Conservation (phyloP, 805 yeast species). For the Lipomyces lipofer region DNA sequence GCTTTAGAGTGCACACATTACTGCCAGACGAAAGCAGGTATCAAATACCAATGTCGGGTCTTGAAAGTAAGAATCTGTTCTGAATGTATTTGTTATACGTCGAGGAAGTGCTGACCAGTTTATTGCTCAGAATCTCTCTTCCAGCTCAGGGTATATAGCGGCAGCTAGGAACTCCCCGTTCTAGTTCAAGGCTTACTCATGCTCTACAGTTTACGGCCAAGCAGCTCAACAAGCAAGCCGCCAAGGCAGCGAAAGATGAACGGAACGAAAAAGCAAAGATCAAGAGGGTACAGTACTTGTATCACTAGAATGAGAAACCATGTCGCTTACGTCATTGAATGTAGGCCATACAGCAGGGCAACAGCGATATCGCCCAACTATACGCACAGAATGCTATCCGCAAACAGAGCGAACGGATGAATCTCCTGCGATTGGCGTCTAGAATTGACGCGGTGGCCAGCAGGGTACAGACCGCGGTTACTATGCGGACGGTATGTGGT, state of each 20-base stretch:
- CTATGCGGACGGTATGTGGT: conserved; percentile 62
- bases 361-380: conserved; percentile 86
- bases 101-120: too few relatives aligned
- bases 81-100: too few relatives aligned
- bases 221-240: conserved; percentile 85
- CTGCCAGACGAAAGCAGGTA: too few relatives aligned
- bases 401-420: conserved; percentile 82
- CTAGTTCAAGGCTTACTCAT: too few relatives aligned
- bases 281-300: conserved; percentile 54
- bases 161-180: too few relatives aligned
- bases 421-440: conserved; percentile 76
- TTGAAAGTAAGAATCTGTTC: too few relatives aligned
- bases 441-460: conserved; percentile 95
- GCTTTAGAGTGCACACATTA: too few relatives aligned
- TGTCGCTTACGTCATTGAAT: neutral
- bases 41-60: too few relatives aligned
- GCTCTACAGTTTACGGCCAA: conserved; percentile 90
- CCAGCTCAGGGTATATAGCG: too few relatives aligned
- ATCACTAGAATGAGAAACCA: too few relatives aligned
- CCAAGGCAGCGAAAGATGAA: conserved; percentile 88
- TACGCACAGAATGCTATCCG: conserved; percentile 97
- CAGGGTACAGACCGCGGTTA: conserved; percentile 95
- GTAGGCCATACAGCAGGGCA: conserved; percentile 74
- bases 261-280: conserved; percentile 81
- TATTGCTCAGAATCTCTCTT: too few relatives aligned